Evolutionary conservation across 495 filamentous ascomycete genomes (phyloP), one percentile per base, ranked within the genome.

Genomic region (Penicillium steckii): DNA sequence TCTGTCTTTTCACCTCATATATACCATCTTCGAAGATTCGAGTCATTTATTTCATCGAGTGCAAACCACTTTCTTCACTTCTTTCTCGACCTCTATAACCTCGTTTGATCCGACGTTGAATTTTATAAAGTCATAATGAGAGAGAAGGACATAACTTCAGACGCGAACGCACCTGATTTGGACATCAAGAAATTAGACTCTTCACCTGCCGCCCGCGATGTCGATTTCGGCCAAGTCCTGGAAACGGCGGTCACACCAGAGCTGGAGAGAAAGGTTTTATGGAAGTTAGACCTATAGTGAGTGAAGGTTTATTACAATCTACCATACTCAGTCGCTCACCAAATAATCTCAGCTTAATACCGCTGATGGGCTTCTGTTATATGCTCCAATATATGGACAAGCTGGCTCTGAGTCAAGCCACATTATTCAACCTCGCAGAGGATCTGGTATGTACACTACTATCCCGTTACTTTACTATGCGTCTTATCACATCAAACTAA

Each of bases 361-460:
- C 80, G 1, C 57, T 78, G 8, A 73, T 75, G 71, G 69, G 68
- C n/a, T 52, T 71, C 17, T 71, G 69, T 44, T 75, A 75, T 23
- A 71, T 71, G 64, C 60, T 84, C 27, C 78, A 82, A 48, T 82
- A 77, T 55, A 77, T 85, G 59, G 81, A 85, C 61, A 83, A 84
- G 48, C 69, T 80, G 8, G 79, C 80, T 3, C 63, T 83, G 1
- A 80, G 77, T 35, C 81, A 83, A 57, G 73, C 79, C 12, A 73
- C 69, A 8, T 57, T 79, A 19, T 80, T 82, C 66, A 74, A 77
- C 18, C 51, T 78, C 30, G 56, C 66, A 41, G 55, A 69, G 37
- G 69, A 79, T 42, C 59, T 78, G 56, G 60, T 70, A 63, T 40
- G 44, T 30, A 19, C 5, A 3, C 2, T 21, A 25, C 21, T n/a